Conservation (phyloP, 768 basidiomycete genomes). For the Boletus pseudopeckii region DNA sequence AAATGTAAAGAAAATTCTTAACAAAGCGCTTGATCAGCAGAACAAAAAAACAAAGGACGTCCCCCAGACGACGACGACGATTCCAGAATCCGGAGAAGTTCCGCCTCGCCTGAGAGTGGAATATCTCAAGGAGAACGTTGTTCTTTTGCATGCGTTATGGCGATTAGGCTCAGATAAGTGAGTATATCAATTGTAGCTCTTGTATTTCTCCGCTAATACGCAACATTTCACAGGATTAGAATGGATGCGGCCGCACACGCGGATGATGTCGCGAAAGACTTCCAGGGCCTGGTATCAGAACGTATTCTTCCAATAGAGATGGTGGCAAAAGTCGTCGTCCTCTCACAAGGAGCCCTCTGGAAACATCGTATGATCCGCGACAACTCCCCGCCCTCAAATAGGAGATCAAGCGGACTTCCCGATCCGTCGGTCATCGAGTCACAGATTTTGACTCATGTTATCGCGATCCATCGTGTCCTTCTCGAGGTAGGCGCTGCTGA, state of each 20-base stretch:
- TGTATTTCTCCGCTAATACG: constrained; percentile 1
- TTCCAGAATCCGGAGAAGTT: constrained; percentile 31
- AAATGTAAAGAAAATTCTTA: constrained; percentile 74
- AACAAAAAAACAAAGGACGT: constrained; percentile 43
- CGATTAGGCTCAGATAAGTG: constrained; percentile 54
- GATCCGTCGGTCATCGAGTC: constrained; percentile 50
- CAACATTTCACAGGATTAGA: constrained; percentile 22
- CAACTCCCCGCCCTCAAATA: constrained; percentile 29
- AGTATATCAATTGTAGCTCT: constrained; percentile 19
- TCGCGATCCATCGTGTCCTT: constrained; percentile 61
- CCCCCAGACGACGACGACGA: constrained; percentile 27
- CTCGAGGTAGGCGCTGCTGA: constrained; percentile 64
- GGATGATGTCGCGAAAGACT: constrained; percentile 49
- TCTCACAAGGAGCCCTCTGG: constrained; percentile 82
- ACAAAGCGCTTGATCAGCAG: constrained; percentile 63
- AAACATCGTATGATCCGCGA: constrained; percentile 74
- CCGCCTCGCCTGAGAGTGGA: constrained; percentile 56
- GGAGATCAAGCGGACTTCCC: constrained; percentile 20
- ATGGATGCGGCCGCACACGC: constrained; percentile 50
- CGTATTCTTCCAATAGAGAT: constrained; percentile 72
- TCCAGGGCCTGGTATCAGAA: constrained; percentile 58
- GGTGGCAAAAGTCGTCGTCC: constrained; percentile 69
- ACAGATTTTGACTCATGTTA: constrained; percentile 61
- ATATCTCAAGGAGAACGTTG: constrained; percentile 67
- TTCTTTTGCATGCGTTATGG: constrained; percentile 78